Evolutionary conservation across 108 stramenopile species (phyloP).

Genomic region (Pseudonitzschia multiseries): DNA sequence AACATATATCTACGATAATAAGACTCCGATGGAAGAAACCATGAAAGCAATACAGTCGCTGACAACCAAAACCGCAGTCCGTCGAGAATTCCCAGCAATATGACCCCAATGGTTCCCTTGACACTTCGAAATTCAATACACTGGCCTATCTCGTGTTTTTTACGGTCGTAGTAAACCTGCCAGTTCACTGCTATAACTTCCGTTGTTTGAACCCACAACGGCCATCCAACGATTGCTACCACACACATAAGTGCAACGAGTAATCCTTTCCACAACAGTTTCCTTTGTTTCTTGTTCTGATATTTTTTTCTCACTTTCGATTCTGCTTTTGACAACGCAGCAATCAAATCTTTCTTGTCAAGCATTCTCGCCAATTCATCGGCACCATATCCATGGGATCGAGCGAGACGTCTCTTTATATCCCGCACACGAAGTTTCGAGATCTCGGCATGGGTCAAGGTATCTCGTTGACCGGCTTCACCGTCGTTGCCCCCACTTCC

Average conservation of each 20-base stretch:
- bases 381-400: conserved; percentile 74
- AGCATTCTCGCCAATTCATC: conserved; percentile 84
- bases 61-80: conserved; percentile 73
- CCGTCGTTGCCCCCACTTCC: not conserved
- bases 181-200: conserved; percentile 78
- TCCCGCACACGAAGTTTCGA: conserved; percentile 77
- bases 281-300: conserved; percentile 48
- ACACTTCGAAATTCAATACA: conserved; percentile 61
- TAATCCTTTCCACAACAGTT: conserved; percentile 35
- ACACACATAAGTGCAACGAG: conserved; percentile 54
- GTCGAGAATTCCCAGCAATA: conserved; percentile 68
- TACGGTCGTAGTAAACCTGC: conserved; percentile 78
- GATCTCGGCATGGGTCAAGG: conserved; percentile 67
- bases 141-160: conserved; percentile 57
- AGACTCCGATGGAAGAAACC: conserved; percentile 54
- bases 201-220: conserved; percentile 53
- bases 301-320: conserved; percentile 62
- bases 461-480: conserved; percentile 29
- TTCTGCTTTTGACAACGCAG: conserved; percentile 80
- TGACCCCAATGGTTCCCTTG: conserved; percentile 58
- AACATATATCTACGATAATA: conserved; percentile 67
- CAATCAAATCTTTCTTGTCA: conserved; percentile 86
- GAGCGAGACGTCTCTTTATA: conserved; percentile 72
- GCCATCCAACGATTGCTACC: conserved; percentile 65
- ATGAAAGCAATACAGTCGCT: conserved; percentile 66